Conservation (phyloP, 2,329 filamentous ascomycete species). For the Aspergillus sp. region DNA sequence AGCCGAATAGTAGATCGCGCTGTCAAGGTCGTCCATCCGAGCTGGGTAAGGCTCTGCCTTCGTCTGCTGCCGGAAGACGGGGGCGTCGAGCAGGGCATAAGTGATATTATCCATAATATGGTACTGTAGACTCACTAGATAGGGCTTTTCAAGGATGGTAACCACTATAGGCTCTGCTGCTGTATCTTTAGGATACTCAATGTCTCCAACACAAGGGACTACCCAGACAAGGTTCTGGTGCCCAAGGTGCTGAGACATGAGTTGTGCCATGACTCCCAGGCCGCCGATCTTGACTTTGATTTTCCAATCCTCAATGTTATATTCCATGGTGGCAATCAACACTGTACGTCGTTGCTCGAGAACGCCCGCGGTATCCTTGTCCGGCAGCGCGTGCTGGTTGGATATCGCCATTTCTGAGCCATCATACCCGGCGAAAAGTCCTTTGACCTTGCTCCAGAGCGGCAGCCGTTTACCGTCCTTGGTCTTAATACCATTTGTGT, state of each 20-base stretch:
- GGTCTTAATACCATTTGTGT: constrained; percentile 57
- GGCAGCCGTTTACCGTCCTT: constrained; percentile 37
- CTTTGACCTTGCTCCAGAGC: constrained; percentile 18
- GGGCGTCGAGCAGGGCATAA: constrained; percentile 66
- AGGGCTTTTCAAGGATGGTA: constrained; percentile 59
- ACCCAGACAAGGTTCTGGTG: constrained; percentile 68
- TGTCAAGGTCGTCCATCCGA: constrained; percentile 69
- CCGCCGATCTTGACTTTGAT: constrained; percentile 73
- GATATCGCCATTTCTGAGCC: constrained; percentile 25
- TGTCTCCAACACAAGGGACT: constrained; percentile 61
- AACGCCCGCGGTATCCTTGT: constrained; percentile 35
- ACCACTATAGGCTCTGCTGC: constrained; percentile 62
- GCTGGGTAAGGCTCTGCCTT: constrained; percentile 64
- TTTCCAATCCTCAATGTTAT: constrained; percentile 68
- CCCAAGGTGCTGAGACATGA: constrained; percentile 67
- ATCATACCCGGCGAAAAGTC: too few relatives aligned
- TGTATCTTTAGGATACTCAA: constrained; percentile 63
- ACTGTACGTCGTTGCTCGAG: constrained; percentile 46
- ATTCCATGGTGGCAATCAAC: constrained; percentile 72
- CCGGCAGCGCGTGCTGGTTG: constrained; percentile 37
- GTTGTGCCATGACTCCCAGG: constrained; percentile 67
- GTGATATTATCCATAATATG: constrained; percentile 65
- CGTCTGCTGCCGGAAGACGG: constrained; percentile 65
- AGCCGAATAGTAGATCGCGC: constrained; percentile 67
- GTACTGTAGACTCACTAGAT: constrained; percentile 64